Evolutionary conservation across 192 early-diverging fungal genomes (phyloP), one percentile per base, ranked within the genome.

Genomic region (Allomyces macrogynus): DNA sequence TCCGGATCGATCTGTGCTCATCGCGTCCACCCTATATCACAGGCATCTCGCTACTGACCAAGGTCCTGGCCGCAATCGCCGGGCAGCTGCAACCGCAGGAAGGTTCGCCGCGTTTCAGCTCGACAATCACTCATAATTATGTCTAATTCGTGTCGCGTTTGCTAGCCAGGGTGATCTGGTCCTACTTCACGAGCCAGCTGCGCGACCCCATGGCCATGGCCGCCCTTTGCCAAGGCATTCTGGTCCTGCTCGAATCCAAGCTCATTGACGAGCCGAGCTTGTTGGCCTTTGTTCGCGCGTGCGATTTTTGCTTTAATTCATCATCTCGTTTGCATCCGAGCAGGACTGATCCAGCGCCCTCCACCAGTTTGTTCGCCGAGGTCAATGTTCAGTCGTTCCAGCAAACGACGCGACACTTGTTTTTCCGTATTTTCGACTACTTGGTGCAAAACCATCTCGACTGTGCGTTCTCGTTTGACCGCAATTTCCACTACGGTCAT

Each of bases 301-400:
- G 60, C 67, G 43, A 23, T 44, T 23, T 32, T 69, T 66, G 63
- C 3, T 61, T 10, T 62, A n/a, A 5, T 60, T 62, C 18, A 66
- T 62, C 60, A 24, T 67, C 23, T 62, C 43, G 61, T 4, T 18
- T 25, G 42, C 57, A 57, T 54, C 22, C 42, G 23, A 54, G 18
- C 43, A 68, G 11, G 43, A 40, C 22, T n/a, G 7, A 40, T 67
- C 43, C 23, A 23, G 60, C 27, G 64, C 9, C 24, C 62, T 26
- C 7, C 57, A 77, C 64, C 65, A 84, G 86, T 26, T 75, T 98
- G 25, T 89, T 96, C 67, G 80, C 81, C 10, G 82, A 90, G 61
- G 76, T 98, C 22, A 85, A 89, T 26, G 86, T 95, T n/a, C 97
- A 97, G 65, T 89, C 80, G 54, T 95, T 85, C 73, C 91, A 86